Evolutionary conservation across 1,284 basidiomycete genomes (phyloP).

Genomic region (Meripilus lineatus): DNA sequence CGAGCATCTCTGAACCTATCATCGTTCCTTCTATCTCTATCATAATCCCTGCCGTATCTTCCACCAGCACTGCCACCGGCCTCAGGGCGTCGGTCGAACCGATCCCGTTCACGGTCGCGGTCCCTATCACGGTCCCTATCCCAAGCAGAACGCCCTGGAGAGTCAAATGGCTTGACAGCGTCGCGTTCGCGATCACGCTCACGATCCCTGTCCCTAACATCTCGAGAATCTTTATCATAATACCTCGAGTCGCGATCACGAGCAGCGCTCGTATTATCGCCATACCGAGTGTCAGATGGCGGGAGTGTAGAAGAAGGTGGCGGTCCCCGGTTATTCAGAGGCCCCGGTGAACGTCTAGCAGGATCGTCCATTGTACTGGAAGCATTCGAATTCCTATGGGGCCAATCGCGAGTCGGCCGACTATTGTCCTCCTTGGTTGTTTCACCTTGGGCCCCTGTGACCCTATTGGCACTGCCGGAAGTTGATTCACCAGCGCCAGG

Average conservation of each 20-base stretch:
- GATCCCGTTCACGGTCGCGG: slow-evolving; percentile 2
- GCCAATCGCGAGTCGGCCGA: slow-evolving; percentile 16
- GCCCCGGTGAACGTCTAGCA: background rate
- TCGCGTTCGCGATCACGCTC: background rate
- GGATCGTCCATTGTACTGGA: background rate
- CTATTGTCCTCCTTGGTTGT: slow-evolving; percentile 17
- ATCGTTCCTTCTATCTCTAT: slow-evolving; percentile 17
- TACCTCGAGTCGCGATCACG: slow-evolving; percentile 14
- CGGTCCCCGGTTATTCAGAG: slow-evolving; percentile 9
- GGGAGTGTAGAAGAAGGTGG: slow-evolving; percentile 13
- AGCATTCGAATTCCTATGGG: slow-evolving; percentile 12
- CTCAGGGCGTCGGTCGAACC: too few relatives aligned
- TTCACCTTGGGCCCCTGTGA: slow-evolving; percentile 13
- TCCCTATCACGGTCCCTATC: slow-evolving; percentile 17
- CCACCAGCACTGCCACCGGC: background rate
- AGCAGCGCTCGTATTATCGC: background rate
- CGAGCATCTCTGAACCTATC: slow-evolving; percentile 24
- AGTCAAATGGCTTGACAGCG: too few relatives aligned
- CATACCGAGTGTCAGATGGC: slow-evolving; percentile 19
- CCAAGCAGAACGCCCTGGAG: slow-evolving; percentile 17
- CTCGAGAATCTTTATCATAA: slow-evolving; percentile 19
- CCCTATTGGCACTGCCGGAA: slow-evolving; percentile 4
- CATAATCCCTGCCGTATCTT: slow-evolving; percentile 4
- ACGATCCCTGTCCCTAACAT: slow-evolving; percentile 12
- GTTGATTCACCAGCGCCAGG: slow-evolving; percentile 14